Percentiles rank a stretch among this genome's conserved stretches.
These are phyloP conservation scores for Allium fistulosum DNA, from an alignment of 106 monocot species.

Conservation along the genomic window DNA sequence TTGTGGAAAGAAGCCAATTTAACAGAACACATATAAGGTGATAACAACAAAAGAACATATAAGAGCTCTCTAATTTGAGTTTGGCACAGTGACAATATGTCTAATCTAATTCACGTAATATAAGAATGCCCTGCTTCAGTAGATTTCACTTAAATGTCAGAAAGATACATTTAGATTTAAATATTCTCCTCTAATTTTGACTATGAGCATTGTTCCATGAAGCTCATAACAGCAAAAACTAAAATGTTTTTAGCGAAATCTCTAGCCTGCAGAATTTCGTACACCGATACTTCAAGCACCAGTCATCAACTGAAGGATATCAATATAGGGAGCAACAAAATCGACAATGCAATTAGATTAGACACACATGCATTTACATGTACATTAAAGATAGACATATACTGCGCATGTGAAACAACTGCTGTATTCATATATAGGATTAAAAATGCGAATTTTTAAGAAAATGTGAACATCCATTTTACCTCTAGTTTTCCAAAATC, in stretches of 20 bases:
- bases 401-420: background rate
- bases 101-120: background rate
- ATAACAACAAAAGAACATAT: background rate
- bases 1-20: background rate
- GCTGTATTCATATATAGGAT: background rate
- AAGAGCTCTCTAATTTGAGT: background rate
- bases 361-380: constrained; percentile 5
- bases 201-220: constrained; percentile 3
- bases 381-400: background rate
- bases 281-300: constrained; percentile 5
- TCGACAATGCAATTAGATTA: background rate
- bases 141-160: background rate
- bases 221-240: constrained; percentile 10
- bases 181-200: background rate
- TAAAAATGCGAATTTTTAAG: background rate
- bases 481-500: constrained; percentile 18
- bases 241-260: constrained; percentile 13
- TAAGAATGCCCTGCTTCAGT: background rate
- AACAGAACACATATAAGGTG: background rate
- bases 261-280: constrained; percentile 17
- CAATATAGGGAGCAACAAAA: background rate
- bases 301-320: constrained; percentile 17
- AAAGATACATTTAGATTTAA: constrained; percentile 12
- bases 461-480: background rate
- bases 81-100: background rate